Base-by-base conservation (phyloP, 768 basidiomycete species). In the Naganishia vaughanmartiniae region DNA sequence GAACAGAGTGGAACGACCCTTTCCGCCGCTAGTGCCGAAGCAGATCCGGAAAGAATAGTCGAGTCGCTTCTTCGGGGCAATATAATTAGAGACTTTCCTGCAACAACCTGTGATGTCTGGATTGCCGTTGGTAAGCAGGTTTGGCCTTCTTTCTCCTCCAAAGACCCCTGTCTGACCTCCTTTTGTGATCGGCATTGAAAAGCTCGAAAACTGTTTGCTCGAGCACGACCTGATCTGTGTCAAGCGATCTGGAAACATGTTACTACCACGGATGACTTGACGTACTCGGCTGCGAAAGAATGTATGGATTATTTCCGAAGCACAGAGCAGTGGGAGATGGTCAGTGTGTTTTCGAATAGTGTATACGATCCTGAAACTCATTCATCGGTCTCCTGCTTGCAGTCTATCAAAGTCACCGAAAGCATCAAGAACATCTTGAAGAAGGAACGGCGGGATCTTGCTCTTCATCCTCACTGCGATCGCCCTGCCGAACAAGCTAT, bases 191-290 rank as follows among this genome's bases (percentile, higher is more conserved):
- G 7, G 1, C 33, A 1, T n/a, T 33, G 28, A 55, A n/a, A 15
- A 58, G 57, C 57, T 12, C 57, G 57, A 9, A 19, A 12, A 9
- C 31, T 36, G n/a, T 58, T 58, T 21, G 57, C 57, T n/a, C 12
- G 33, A 39, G 57, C 30, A n/a, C 57, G 57, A 6, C 57, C 57
- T 34, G 57, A 58, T 14, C 57, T 58, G n/a, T 21, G 57, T 36
- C 57, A 58, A 34, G 34, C 4, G 34, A 39, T 58, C 33, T 39
- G 11, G 17, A 58, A 34, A 24, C 57, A 58, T 24, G 57, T 58
- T 24, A 10, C 57, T 15, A 24, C 31, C 9, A 39, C 33, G n/a
- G 33, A 24, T 24, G 34, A 58, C 34, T 39, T 58, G 33, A 39
- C 57, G 6, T 58, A 58, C n/a, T 34, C 57, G 12, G 57, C 57